These are phyloP conservation scores for Starmerella cellae DNA, from an alignment of 805 yeast genomes.

Conservation along the genomic window DNA sequence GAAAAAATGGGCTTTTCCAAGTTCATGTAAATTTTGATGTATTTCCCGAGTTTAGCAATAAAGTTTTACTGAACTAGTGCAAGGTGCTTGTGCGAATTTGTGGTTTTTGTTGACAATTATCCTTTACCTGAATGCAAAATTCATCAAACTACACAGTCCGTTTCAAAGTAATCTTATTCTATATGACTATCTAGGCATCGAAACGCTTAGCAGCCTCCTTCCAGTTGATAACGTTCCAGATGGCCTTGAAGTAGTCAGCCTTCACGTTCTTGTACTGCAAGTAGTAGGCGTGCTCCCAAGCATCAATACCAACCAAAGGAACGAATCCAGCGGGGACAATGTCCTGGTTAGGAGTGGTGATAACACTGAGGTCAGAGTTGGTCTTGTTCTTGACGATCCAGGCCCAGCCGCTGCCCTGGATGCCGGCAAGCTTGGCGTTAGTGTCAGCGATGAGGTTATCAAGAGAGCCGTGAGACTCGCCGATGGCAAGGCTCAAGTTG, in stretches of 20 bases:
- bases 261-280: slow-evolving; percentile 85
- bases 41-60: too few relatives aligned
- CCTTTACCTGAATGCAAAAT: too few relatives aligned
- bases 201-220: slow-evolving; percentile 66
- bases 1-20: too few relatives aligned
- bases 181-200: slow-evolving; percentile 2
- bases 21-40: too few relatives aligned
- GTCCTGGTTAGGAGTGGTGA: slow-evolving; percentile 77
- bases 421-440: slow-evolving; percentile 64
- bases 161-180: too few relatives aligned
- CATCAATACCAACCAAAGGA: slow-evolving; percentile 81
- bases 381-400: slow-evolving; percentile 72
- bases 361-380: slow-evolving; percentile 57
- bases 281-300: slow-evolving; percentile 96
- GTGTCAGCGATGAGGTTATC: slow-evolving; percentile 53
- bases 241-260: slow-evolving; percentile 82
- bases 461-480: slow-evolving; percentile 53
- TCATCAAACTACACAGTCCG: too few relatives aligned
- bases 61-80: too few relatives aligned
- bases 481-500: slow-evolving; percentile 45
- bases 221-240: slow-evolving; percentile 94
- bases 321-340: slow-evolving; percentile 56
- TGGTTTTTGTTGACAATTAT: too few relatives aligned
- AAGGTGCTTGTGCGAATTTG: too few relatives aligned
- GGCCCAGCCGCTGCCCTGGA: slow-evolving; percentile 95